phyloP scores from a whole-genome alignment of 768 basidiomycete species.

The Suillus brevipes region DNA sequence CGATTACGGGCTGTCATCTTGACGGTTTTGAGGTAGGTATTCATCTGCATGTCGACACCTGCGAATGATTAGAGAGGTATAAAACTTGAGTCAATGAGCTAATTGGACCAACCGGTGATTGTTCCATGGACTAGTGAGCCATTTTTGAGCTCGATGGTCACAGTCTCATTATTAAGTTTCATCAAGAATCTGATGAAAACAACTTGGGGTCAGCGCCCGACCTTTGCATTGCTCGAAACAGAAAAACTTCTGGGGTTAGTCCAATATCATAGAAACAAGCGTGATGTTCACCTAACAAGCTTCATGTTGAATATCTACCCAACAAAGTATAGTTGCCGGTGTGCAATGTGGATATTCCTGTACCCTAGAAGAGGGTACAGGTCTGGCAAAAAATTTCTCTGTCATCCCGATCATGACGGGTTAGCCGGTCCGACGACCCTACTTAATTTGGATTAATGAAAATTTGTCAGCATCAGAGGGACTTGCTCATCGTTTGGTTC shows the following conservation, averaged over 20 bases:
- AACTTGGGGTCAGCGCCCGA: constrained; percentile 18
- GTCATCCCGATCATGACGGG: too few relatives aligned
- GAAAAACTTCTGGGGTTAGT: background rate
- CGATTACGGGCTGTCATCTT: constrained; percentile 94
- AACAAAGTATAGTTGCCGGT: background rate
- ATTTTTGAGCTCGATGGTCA: constrained; percentile 97
- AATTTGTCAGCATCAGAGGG: too few relatives aligned
- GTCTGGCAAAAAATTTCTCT: too few relatives aligned
- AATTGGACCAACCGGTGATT: constrained; percentile 75
- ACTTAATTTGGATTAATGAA: too few relatives aligned
- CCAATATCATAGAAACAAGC: constrained; percentile 2
- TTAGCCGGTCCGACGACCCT: too few relatives aligned
- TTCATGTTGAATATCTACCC: constrained; percentile 57
- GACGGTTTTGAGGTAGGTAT: constrained; percentile 96
- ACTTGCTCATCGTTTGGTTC: too few relatives aligned
- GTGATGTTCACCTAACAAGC: constrained; percentile 71
- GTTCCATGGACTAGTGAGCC: constrained; percentile 96
- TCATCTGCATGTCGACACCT: constrained; percentile 99
- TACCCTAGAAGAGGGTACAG: too few relatives aligned
- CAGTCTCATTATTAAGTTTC: constrained; percentile 99
- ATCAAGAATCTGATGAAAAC: constrained; percentile 79
- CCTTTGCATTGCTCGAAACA: constrained; percentile 9
- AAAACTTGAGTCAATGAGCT: background rate
- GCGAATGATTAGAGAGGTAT: constrained; percentile 15
- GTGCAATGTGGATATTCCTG: background rate